Evolutionary conservation across 192 early-diverging fungal species (phyloP), one percentile per base, ranked within the genome.

Genomic region (Entomortierella parvispora): DNA sequence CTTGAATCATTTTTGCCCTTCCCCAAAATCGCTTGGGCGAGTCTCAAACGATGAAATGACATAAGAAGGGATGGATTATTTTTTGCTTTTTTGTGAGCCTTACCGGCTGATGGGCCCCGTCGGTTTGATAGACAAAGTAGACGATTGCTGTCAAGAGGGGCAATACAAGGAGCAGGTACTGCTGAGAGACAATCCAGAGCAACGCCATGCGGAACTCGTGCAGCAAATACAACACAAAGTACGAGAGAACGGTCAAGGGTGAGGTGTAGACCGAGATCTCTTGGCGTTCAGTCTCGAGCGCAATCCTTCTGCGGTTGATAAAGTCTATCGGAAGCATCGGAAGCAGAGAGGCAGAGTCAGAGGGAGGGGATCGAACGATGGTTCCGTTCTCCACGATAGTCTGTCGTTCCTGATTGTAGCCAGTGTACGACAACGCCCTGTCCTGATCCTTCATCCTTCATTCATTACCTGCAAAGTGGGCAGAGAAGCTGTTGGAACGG

Each of bases 81-180:
- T 49, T 7, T 11, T 4, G 37, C n/a, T 31, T 8, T 12, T 17
- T 33, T 22, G 32, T n/a, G 4, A 40, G 14, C n/a, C 64, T 40
- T 84, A 88, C 88, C 61, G 80, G 55, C 57, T 89, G 82, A 82
- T 89, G 87, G 46, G 85, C 74, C 31, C 90, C 90, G 33, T 91
- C 88, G 3, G 75, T 62, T 37, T 69, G 70, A 54, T 90, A 90
- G 33, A 80, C 53, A 42, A 77, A 58, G 54, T 80, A 79, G 48
- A 84, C 49, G 12, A 68, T 34, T 3, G 77, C 59, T 15, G 62
- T 47, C 12, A 82, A 32, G 49, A 61, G 48, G 2, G 81, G 77
- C 53, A 84, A 51, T 10, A 72, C 60, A 8, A 74, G 45, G 20
- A 80, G 40, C 3, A 82, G 49, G 50, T 80, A 81, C 46, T 79